Base-by-base conservation (phyloP, 176 grass and related monocot genomes). In the Bothriochloa decipiens region DNA sequence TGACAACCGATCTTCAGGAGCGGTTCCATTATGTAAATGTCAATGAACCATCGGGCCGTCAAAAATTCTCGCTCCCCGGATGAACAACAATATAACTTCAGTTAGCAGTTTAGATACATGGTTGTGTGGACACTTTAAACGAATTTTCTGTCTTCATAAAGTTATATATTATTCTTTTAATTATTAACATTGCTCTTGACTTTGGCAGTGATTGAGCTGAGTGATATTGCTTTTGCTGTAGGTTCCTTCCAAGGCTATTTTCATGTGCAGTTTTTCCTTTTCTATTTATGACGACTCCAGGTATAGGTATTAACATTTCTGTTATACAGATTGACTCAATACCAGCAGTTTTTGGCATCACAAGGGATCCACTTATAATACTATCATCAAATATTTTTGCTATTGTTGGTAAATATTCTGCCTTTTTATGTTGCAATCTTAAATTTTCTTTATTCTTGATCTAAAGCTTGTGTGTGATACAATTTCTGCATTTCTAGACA, bases 211-310 rank as follows among this genome's bases (percentile, higher is more conserved):
- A 90, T 99, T 55, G 96, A 99, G 74, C 91, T 99, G 70, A 96
- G 96, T 78, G 96, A 99, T 91, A 96, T 99, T 87, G 96, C 96
- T 82, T 99, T 99, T 76, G 96, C 93, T 68, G 96, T 99, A 94
- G 45, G 96, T 94, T 84, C 23, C 57, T 80, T 91, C 5, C 70
- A 47, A 76, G n/a, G 7, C 6, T 79, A 42, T 64, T 88, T 88
- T 64, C 76, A 15, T 89, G 28, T 22, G 63, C n/a, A 45, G 37
- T 17, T 32, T n/a, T 87, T 85, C 65, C 9, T 87, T 78, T 81
- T 60, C 33, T 74, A 86, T 87, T 46, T n/a, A n/a, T 85, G 73
- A 39, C 43, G 13, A 33, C n/a, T 70, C 45, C 8, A 28, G 37
- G 28, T 65, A 8, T 86, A 25, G 47, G 68, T 68, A 70, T 52